phyloP scores from a whole-genome alignment of 208 protist genomes.

The Trypanosoma boissoni region DNA sequence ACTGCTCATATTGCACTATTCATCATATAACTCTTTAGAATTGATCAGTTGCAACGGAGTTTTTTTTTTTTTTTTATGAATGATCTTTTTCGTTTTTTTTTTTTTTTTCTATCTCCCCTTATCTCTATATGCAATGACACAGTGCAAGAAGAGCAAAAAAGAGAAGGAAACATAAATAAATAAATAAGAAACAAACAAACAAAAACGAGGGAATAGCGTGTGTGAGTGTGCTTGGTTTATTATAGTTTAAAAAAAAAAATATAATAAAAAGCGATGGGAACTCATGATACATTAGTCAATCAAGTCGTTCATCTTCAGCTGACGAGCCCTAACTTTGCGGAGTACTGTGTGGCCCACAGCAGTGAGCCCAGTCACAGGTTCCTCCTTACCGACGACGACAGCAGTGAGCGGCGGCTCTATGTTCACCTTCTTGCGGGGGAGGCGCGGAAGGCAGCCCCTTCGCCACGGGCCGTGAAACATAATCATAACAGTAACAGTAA shows the following conservation, averaged over 20 bases:
- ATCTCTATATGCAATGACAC: no score
- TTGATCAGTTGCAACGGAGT: no score
- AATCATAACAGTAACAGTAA: neutral
- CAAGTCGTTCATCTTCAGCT: constrained; percentile 32
- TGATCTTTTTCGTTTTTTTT: no score
- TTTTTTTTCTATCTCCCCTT: no score
- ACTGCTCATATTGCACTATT: no score
- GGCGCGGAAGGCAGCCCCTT: neutral
- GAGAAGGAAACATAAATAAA: neutral
- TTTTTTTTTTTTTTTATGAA: no score
- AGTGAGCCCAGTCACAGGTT: constrained; percentile 35
- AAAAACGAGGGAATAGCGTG: neutral
- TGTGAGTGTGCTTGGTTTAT: neutral
- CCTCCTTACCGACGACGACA: constrained; percentile 27
- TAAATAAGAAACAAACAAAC: neutral
- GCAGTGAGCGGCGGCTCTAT: constrained; percentile 21
- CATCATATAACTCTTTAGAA: no score
- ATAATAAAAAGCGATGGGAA: neutral
- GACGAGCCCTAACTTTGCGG: constrained; percentile 42
- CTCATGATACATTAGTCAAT: constrained; percentile 12
- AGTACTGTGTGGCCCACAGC: constrained; percentile 41
- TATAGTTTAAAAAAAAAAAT: neutral
- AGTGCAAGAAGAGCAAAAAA: constrained; percentile 4
- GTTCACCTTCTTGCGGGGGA: constrained; percentile 7
- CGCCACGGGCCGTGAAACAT: neutral